phyloP scores from a whole-genome alignment of 202 grass and related monocot species.

The Setaria italica region DNA sequence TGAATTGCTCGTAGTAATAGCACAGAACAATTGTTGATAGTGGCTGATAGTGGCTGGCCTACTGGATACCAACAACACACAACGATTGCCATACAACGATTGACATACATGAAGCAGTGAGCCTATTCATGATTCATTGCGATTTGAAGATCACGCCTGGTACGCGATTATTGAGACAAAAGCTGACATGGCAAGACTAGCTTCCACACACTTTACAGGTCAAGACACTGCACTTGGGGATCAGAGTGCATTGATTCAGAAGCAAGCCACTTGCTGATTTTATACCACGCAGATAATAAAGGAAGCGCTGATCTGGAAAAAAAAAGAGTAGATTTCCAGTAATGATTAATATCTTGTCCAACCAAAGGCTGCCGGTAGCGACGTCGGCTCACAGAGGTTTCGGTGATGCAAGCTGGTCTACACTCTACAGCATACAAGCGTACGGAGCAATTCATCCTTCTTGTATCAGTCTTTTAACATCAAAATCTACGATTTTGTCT shows the following conservation, averaged over 20 bases:
- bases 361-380: not conserved
- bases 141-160: not conserved
- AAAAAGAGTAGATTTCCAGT: too few relatives aligned
- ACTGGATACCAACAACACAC: not conserved
- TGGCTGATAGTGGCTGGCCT: not conserved
- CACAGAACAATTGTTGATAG: not conserved
- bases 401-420: not conserved
- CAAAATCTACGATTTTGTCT: not conserved
- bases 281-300: not conserved
- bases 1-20: not conserved
- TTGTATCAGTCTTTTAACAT: not conserved
- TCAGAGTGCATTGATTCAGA: not conserved
- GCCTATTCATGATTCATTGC: not conserved
- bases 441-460: not conserved
- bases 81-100: not conserved
- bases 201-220: constrained; percentile 20
- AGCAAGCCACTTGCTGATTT: not conserved
- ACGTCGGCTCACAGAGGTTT: not conserved
- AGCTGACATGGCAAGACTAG: not conserved
- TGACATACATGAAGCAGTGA: not conserved
- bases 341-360: not conserved
- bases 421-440: not conserved
- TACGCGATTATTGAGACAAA: constrained; percentile 13
- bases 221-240: not conserved
- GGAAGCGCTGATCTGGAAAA: not conserved